Evolutionary conservation across 2,329 filamentous ascomycete species (phyloP).

Genomic region (Bipolaris gigantea): DNA sequence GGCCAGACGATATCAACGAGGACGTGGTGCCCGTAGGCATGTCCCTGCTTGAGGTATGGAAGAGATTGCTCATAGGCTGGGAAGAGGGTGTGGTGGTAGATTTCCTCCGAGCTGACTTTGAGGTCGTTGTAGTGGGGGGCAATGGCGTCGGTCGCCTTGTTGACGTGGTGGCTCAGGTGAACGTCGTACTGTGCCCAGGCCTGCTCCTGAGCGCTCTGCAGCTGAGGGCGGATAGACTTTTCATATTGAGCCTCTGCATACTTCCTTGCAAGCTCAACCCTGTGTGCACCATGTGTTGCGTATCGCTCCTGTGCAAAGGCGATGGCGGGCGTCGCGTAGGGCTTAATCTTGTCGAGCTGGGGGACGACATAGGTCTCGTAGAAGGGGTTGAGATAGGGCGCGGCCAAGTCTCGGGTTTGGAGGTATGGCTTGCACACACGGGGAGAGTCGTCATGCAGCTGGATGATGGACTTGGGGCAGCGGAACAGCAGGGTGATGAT

Average conservation of each 20-base stretch:
- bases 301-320: slow-evolving; percentile 64
- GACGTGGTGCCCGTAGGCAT: slow-evolving; percentile 67
- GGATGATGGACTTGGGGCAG: slow-evolving; percentile 72
- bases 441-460: slow-evolving; percentile 70
- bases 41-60: slow-evolving; percentile 73
- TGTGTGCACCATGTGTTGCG: slow-evolving; percentile 73
- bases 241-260: slow-evolving; percentile 76
- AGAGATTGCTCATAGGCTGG: slow-evolving; percentile 74
- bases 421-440: slow-evolving; percentile 81
- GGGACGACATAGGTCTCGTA: slow-evolving; percentile 82
- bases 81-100: slow-evolving; percentile 71
- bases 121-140: slow-evolving; percentile 74
- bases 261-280: slow-evolving; percentile 67
- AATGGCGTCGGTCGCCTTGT: slow-evolving; percentile 59
- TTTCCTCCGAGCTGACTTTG: slow-evolving; percentile 64
- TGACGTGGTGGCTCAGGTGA: slow-evolving; percentile 72
- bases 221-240: slow-evolving; percentile 72
- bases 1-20: slow-evolving; percentile 72
- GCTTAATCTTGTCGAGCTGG: slow-evolving; percentile 74
- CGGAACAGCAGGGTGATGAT: slow-evolving; percentile 79
- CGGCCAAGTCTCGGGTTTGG: slow-evolving; percentile 64
- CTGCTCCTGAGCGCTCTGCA: slow-evolving; percentile 65
- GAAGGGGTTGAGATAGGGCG: slow-evolving; percentile 80
- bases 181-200: slow-evolving; percentile 69
- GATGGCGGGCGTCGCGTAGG: slow-evolving; percentile 72